A percentile compares a stretch with the other conserved stretches of the same genome.
Conservation (phyloP, 2,329 filamentous ascomycete genomes). For the Bipolaris zeicola region DNA sequence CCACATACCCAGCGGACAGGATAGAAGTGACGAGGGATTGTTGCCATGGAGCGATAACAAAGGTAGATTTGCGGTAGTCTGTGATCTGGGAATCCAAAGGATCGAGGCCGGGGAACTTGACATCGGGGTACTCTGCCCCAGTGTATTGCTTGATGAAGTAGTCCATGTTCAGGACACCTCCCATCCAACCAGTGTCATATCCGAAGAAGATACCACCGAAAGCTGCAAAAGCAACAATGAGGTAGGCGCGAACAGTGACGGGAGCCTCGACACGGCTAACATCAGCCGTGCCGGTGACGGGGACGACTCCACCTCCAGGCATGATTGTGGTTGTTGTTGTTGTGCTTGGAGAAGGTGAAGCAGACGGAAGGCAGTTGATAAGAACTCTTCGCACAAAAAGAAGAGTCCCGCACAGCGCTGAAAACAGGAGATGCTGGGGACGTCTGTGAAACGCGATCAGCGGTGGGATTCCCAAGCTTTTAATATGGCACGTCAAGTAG, state of each 20-base stretch:
- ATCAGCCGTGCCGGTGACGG: conserved; percentile 53
- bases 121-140: conserved; percentile 37
- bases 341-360: conserved; percentile 15
- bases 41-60: conserved; percentile 40
- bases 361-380: conserved; percentile 15
- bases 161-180: conserved; percentile 62
- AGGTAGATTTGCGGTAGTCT: conserved; percentile 63
- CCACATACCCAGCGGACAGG: conserved; percentile 63
- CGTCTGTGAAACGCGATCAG: conserved; percentile 25
- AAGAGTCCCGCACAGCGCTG: conserved; percentile 27
- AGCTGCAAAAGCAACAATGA: conserved; percentile 56
- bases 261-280: conserved; percentile 61
- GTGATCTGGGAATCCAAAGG: conserved; percentile 63
- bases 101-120: conserved; percentile 48
- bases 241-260: conserved; percentile 55
- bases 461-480: conserved; percentile 32
- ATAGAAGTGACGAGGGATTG: conserved; percentile 73
- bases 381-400: conserved; percentile 26
- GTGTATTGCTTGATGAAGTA: conserved; percentile 49
- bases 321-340: conserved; percentile 32
- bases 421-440: conserved; percentile 32
- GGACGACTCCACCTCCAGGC: conserved; percentile 45
- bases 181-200: conserved; percentile 80
- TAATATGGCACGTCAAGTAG: conserved; percentile 35
- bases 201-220: conserved; percentile 69